Evolutionary conservation across 805 yeast species (phyloP), one percentile per base, ranked within the genome.

Genomic region (Candida easanensis): DNA sequence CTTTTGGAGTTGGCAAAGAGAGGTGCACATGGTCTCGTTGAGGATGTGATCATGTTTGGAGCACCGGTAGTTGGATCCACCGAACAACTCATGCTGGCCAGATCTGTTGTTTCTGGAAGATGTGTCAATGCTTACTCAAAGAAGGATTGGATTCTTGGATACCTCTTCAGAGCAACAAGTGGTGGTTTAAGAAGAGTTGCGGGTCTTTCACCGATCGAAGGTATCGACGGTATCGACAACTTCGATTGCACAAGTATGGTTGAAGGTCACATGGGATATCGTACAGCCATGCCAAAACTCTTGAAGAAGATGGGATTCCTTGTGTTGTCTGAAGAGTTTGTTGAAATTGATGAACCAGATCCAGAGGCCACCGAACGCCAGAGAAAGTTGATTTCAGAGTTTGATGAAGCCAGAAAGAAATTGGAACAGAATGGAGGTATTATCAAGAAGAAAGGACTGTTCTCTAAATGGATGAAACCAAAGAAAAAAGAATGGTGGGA

Each of bases 201-300:
- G 5, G 99, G 99, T 0, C 70, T 93, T 22, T 82, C 96, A 0
- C 83, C 90, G 4, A 75, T 91, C 28, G 82, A 79, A 41, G 70
- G 65, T 36, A 66, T 79, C 17, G 71, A 76, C 19, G 86, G 83
- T 0, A 71, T 93, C 23, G 96, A 89, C 51, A 91, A 91, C 62
- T 74, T 84, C 49, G 95, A 93, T 58, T 88, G 95, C 57, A 86
- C 98, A 0, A 88, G 82, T 16, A 56, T 73, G 41, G 96, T 91
- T 4, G 89, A 85, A 47, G 99, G 99, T 1, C 99, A 93, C 68
- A 88, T 93, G 97, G 88, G 85, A n/a, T 93, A 93, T 65, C 84
- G 99, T 68, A 84, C 84, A 49, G 89, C 88, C 11, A 88, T 93
- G 76, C 99, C 99, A 1, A 79, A 79, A 53, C 71, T 93, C 34